Percentiles rank a stretch among this genome's conserved stretches.
phyloP scores from a whole-genome alignment of 2,329 filamentous ascomycete genomes.

The Cladosporium sp. region DNA sequence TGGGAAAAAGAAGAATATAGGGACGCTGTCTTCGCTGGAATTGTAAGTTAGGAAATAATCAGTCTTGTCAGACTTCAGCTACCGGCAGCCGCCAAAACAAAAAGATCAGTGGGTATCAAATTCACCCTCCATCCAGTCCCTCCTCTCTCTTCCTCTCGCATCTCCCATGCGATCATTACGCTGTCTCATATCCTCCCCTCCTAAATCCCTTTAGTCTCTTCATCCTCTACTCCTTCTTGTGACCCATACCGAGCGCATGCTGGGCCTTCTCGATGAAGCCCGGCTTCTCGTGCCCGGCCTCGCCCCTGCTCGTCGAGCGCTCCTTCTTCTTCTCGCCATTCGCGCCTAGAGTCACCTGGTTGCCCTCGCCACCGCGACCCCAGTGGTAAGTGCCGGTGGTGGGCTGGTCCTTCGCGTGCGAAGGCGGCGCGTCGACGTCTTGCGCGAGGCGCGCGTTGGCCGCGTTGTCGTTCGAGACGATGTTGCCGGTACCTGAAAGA shows the following conservation, averaged over 20 bases:
- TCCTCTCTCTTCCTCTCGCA: neutral
- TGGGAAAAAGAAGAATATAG: too few species aligned
- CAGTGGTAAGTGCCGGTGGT: conserved; percentile 54
- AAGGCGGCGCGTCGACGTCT: conserved; percentile 60
- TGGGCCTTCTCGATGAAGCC: conserved; percentile 49
- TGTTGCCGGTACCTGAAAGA: conserved; percentile 67
- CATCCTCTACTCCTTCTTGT: conserved; percentile 27
- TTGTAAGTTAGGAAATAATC: neutral
- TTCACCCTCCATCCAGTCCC: neutral
- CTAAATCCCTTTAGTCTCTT: neutral
- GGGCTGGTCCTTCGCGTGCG: conserved; percentile 48
- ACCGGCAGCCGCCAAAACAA: neutral
- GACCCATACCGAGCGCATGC: conserved; percentile 41
- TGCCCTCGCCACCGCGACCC: conserved; percentile 71
- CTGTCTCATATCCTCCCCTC: too few species aligned
- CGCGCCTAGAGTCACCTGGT: conserved; percentile 49
- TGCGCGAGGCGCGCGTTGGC: conserved; percentile 70
- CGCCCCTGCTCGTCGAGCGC: conserved; percentile 12
- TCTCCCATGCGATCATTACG: too few species aligned
- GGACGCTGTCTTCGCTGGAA: too few species aligned
- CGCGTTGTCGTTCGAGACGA: conserved; percentile 69
- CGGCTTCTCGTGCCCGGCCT: conserved; percentile 20
- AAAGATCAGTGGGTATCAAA: neutral
- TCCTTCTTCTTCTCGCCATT: conserved; percentile 16
- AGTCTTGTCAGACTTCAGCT: neutral